These are phyloP conservation scores for Metschnikowia matae DNA, from an alignment of 805 yeast species.

Conservation along the genomic window DNA sequence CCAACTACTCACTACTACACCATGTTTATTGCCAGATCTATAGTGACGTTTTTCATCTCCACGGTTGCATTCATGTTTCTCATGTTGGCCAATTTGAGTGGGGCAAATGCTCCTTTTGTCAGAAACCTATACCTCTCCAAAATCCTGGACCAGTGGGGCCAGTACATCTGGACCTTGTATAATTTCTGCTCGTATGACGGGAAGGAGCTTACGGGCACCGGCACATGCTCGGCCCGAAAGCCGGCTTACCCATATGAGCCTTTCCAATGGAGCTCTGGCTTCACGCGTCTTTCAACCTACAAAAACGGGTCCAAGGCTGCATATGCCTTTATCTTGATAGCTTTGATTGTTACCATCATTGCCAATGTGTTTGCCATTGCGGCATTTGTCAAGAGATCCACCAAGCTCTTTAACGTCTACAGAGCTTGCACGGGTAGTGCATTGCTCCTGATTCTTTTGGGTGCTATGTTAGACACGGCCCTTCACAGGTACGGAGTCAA, in stretches of 20 bases:
- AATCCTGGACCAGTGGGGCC: slow-evolving; percentile 7
- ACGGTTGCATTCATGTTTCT: slow-evolving; percentile 13
- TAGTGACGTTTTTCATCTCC: slow-evolving; percentile 13
- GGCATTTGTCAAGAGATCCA: slow-evolving; percentile 5
- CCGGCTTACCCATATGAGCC: slow-evolving; percentile 13
- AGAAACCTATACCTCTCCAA: slow-evolving; percentile 11
- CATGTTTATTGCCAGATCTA: slow-evolving; percentile 8
- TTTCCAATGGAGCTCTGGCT: slow-evolving; percentile 12
- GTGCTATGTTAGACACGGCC: slow-evolving; percentile 8
- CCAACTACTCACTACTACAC: not conserved
- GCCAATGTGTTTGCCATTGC: slow-evolving; percentile 5
- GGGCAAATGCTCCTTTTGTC: slow-evolving; percentile 12
- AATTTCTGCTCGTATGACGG: slow-evolving; percentile 10
- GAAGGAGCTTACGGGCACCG: slow-evolving; percentile 7
- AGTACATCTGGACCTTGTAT: slow-evolving; percentile 12
- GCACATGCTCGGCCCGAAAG: slow-evolving; percentile 8
- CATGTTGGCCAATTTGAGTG: slow-evolving; percentile 13
- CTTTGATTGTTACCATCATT: slow-evolving; percentile 6
- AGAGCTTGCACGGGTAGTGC: slow-evolving; percentile 5
- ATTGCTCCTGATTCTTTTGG: slow-evolving; percentile 8
- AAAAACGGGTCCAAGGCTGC: slow-evolving; percentile 11
- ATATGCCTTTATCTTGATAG: slow-evolving; percentile 7
- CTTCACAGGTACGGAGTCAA: slow-evolving; percentile 9
- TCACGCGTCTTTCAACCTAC: not conserved
- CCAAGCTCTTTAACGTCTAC: slow-evolving; percentile 5